Conservation (phyloP, 371 early-diverging fungal species). For the Dichotomocladium elegans region DNA sequence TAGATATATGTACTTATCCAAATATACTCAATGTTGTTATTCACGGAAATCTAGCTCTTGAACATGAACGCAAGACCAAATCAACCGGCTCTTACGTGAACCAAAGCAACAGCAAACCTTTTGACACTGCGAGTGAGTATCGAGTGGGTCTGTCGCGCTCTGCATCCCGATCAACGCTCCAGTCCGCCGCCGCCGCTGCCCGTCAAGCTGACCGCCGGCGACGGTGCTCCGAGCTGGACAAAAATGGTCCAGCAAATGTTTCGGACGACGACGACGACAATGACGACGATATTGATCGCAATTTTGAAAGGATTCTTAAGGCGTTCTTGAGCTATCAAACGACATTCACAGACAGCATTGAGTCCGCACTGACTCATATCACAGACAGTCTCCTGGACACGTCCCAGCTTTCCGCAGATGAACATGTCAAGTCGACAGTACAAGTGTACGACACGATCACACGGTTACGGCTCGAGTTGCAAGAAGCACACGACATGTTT, state of each 20-base stretch:
- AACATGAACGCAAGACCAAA: conserved; percentile 28
- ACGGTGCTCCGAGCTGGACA: background rate
- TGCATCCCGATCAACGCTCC: conserved; percentile 15
- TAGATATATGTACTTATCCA: background rate
- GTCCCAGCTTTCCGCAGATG: background rate
- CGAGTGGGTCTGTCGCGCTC: conserved; percentile 13
- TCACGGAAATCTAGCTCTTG: conserved; percentile 12
- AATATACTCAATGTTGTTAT: background rate
- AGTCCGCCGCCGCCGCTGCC: conserved; percentile 7
- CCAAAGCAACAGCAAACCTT: conserved; percentile 33
- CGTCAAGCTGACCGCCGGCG: background rate
- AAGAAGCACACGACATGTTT: conserved; percentile 56
- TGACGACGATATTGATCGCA: conserved; percentile 29
- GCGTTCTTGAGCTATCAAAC: conserved; percentile 55
- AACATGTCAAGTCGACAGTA: conserved; percentile 1
- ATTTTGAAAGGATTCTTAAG: conserved; percentile 52
- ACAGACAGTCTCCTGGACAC: conserved; percentile 43
- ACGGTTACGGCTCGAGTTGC: conserved; percentile 45
- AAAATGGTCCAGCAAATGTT: conserved; percentile 4
- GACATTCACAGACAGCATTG: conserved; percentile 51
- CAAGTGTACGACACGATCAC: conserved; percentile 26
- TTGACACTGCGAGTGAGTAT: conserved; percentile 40
- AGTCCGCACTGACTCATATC: conserved; percentile 45
- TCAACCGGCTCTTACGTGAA: conserved; percentile 19
- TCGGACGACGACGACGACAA: background rate